Base-by-base conservation (phyloP, 495 filamentous ascomycete species). In the Penicillium egyptiacum region DNA sequence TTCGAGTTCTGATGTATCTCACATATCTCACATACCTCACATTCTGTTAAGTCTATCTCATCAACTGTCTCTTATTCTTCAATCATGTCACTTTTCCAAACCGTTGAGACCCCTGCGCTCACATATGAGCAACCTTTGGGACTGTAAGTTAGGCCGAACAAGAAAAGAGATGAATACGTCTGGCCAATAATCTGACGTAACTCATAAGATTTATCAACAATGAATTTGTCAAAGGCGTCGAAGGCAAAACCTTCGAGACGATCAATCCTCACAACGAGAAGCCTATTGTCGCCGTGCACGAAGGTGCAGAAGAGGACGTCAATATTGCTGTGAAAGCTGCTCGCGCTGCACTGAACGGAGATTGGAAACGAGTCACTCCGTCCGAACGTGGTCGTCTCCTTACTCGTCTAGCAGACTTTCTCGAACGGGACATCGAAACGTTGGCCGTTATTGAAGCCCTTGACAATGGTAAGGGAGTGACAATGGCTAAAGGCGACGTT, bases 181-280 rank as follows among this genome's bases (percentile, higher is more conserved):
- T n/a, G 5, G 23, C 23, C 10, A 43, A 23, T 16, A 4, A 46
- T n/a, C 48, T 51, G n/a, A 51, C 49, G 17, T 20, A 17, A 39
- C 7, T 20, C 9, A n/a, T 10, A 10, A 54, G 51, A 10, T 95
- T 91, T 78, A 95, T 95, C 81, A 92, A 95, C 82, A 90, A 90
- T 69, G 89, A 94, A 71, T 95, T 83, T 67, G 85, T 92, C 56
- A 86, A 88, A 72, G 82, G 82, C 64, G 83, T 86, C 35, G 90
- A 86, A 56, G 82, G 82, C 59, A 81, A 81, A 72, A 84, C 83
- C 40, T 54, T 54, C 19, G 51, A 54, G 25, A 54, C 51, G 10
- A 54, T 54, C 40, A 54, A 54, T 16, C 51, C 51, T 16, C 51
- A 54, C 19, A 44, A 54, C 17, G 51, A 54, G 28, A 54, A 54